A percentile compares a stretch with the other conserved stretches of the same genome.
phyloP scores from a whole-genome alignment of 192 early-diverging fungal genomes.

The Oehlia diaphana region DNA sequence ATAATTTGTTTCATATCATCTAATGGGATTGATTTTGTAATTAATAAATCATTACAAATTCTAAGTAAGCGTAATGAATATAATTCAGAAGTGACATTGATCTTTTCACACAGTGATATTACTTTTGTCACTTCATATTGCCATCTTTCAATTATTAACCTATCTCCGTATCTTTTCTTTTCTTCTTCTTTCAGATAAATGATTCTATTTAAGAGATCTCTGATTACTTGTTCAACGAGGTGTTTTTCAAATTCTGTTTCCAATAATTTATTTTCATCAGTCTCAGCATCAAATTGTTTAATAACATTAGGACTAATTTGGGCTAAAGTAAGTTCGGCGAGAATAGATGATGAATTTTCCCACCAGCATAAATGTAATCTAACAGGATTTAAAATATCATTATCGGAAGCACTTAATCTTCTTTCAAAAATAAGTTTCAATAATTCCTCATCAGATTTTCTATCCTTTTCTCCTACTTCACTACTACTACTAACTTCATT shows the following conservation, averaged over 20 bases:
- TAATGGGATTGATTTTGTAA: constrained; percentile 9
- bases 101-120: constrained; percentile 5
- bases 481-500: neutral
- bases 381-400: constrained; percentile 22
- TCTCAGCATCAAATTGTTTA: neutral
- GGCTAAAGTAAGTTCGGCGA: constrained; percentile 22
- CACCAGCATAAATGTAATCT: constrained; percentile 27
- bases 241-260: constrained; percentile 9
- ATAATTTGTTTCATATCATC: neutral
- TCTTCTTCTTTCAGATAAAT: neutral
- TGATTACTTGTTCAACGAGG: neutral
- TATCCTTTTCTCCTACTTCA: neutral
- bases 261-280: neutral
- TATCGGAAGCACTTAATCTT: neutral
- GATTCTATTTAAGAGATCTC: neutral
- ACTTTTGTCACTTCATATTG: constrained; percentile 14
- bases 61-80: neutral
- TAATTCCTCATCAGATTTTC: neutral
- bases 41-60: constrained; percentile 26
- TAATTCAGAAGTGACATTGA: neutral
- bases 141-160: neutral
- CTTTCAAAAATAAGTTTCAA: constrained; percentile 21
- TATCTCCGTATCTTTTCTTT: neutral
- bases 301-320: neutral
- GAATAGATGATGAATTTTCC: constrained; percentile 6